These are phyloP conservation scores for Boletus holoroseus DNA, from an alignment of 1,284 basidiomycete genomes.

Conservation along the genomic window DNA sequence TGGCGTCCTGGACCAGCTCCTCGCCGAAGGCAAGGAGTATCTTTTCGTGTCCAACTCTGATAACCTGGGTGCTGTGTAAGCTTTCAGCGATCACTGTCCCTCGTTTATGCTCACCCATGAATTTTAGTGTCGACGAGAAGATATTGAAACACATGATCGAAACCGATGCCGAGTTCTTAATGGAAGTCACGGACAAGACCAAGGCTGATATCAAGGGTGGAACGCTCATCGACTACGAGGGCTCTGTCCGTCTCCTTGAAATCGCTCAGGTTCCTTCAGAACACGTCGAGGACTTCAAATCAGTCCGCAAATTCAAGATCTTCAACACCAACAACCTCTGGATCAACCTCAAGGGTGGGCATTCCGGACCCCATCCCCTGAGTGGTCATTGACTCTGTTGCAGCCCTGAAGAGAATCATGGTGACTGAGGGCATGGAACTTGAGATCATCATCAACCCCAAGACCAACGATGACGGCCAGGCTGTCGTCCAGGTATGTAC, in stretches of 20 bases:
- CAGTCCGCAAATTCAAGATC: slow-evolving; percentile 89
- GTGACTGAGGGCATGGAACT: slow-evolving; percentile 88
- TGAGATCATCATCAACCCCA: slow-evolving; percentile 94
- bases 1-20: slow-evolving; percentile 91
- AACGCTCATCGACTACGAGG: slow-evolving; percentile 96
- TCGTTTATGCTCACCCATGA: slow-evolving; percentile 11
- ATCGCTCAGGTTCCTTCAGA: slow-evolving; percentile 98
- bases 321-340: slow-evolving; percentile 99
- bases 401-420: slow-evolving; percentile 91
- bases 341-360: slow-evolving; percentile 80
- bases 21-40: slow-evolving; percentile 97
- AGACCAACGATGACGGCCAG: slow-evolving; percentile 82
- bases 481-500: slow-evolving; percentile 65
- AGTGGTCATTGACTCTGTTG: slow-evolving; percentile 9
- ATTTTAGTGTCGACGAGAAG: slow-evolving; percentile 65
- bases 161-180: slow-evolving; percentile 83
- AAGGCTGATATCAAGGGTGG: slow-evolving; percentile 99
- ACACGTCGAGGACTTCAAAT: slow-evolving; percentile 98
- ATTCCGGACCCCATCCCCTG: neutral
- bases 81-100: slow-evolving; percentile 30
- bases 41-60: slow-evolving; percentile 99
- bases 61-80: slow-evolving; percentile 95
- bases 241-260: slow-evolving; percentile 90
- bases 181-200: slow-evolving; percentile 99
- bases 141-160: slow-evolving; percentile 92